A percentile compares a stretch with the other conserved stretches of the same genome.
phyloP scores from a whole-genome alignment of 2,329 filamentous ascomycete genomes.

The Xylariomycetidae sp. region DNA sequence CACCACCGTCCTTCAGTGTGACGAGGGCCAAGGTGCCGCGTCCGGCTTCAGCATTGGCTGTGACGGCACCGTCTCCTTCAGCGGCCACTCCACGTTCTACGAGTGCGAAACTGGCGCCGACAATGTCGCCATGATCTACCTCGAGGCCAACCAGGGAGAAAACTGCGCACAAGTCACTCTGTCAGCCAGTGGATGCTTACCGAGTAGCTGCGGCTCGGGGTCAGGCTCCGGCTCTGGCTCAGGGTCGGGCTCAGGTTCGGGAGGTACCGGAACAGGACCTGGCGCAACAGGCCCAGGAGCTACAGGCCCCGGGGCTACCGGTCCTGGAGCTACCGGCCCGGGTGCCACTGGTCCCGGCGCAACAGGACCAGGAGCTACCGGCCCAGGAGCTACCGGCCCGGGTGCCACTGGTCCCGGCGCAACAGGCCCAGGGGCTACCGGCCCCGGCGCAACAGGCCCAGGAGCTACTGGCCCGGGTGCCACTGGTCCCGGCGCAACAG shows the following conservation, averaged over 20 bases:
- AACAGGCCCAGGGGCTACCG: not conserved
- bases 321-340: not conserved
- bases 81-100: constrained; percentile 48
- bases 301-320: not conserved
- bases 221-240: not conserved
- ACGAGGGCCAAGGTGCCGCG: constrained; percentile 41
- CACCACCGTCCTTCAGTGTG: constrained; percentile 55
- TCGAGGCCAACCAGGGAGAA: constrained; percentile 25
- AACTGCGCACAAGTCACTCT: constrained; percentile 45
- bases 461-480: not conserved
- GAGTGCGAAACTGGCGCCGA: constrained; percentile 49
- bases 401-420: not conserved
- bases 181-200: constrained; percentile 30
- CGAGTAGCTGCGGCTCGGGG: constrained; percentile 3
- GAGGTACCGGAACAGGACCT: not conserved
- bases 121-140: constrained; percentile 51
- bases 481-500: not conserved
- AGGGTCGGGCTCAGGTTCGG: not conserved
- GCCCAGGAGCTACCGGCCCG: not conserved
- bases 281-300: not conserved
- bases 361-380: no score
- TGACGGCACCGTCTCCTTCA: constrained; percentile 43
- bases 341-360: not conserved
- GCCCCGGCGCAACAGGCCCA: not conserved
- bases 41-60: constrained; percentile 49